Conservation (phyloP, 2,329 filamentous ascomycete genomes). For the Coniochaeta sp. region DNA sequence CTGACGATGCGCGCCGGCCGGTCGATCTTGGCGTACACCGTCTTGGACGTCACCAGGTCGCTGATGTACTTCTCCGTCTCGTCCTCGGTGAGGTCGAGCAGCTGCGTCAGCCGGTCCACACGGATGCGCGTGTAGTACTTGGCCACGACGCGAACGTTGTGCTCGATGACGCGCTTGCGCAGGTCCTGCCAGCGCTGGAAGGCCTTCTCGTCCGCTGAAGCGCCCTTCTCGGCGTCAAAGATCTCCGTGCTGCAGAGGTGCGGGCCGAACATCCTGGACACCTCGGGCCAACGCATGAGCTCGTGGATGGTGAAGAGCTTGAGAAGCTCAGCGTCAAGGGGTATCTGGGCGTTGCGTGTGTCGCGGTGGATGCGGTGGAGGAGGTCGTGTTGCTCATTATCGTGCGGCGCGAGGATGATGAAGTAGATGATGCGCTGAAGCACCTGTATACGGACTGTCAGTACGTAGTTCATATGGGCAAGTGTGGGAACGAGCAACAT, state of each 20-base stretch:
- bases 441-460: constrained; percentile 43
- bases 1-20: constrained; percentile 85
- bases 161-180: constrained; percentile 96
- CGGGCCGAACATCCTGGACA: constrained; percentile 80
- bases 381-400: constrained; percentile 97
- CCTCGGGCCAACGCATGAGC: constrained; percentile 96
- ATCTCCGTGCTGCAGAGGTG: constrained; percentile 87
- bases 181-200: constrained; percentile 86
- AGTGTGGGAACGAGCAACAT: constrained; percentile 28
- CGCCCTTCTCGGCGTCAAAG: constrained; percentile 64
- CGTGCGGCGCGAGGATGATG: constrained; percentile 89
- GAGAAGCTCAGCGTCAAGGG: constrained; percentile 76
- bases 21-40: constrained; percentile 96
- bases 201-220: constrained; percentile 75
- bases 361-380: constrained; percentile 89
- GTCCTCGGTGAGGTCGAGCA: constrained; percentile 86
- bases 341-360: constrained; percentile 68
- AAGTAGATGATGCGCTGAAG: constrained; percentile 97
- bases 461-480: neutral
- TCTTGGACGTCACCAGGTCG: constrained; percentile 94
- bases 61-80: constrained; percentile 99
- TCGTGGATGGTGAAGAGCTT: constrained; percentile 94
- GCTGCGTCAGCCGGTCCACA: constrained; percentile 80
- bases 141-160: constrained; percentile 94
- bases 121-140: constrained; percentile 99